Evolutionary conservation across 139 green algal species (phyloP), one percentile per base, ranked within the genome.

Genomic region (Coelastrella sp.): DNA sequence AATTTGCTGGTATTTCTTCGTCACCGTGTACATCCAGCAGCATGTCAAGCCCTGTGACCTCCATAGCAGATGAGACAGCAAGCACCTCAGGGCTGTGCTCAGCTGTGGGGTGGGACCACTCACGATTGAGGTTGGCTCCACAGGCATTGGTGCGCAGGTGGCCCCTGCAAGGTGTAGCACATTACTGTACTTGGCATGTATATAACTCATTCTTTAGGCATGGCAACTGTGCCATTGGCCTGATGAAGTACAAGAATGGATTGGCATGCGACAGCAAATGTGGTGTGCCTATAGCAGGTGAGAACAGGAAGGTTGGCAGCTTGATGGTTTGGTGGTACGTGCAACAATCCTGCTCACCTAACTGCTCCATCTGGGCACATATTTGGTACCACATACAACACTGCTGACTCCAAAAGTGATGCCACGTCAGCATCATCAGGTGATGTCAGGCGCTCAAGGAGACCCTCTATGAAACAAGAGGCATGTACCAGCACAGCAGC

Each of bases 111-210:
- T 91, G 76, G 10, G 72, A 84, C 94, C 96, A 98, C 74, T 94
- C 94, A 1, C 96, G 87, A 88, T 98, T 98, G 59, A 98, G 93
- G 93, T 98, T 98, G 68, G 92, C 93, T 24, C 96, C 96, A 0
- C 91, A 93, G 4, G 96, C 96, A 79, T 98, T 98, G 84, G 94
- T 97, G 81, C 96, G 93, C 90, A 98, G 87, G 91, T 98, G 95
- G 14, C 96, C 96, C 10, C 94, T 91, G 78, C 78, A 25, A 91
- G 3, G 8, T 8, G 24, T 24, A 76, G 8, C 35, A 49, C 35
- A 49, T n/a, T n/a, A n/a, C n/a, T n/a, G n/a, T 49, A 49, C 3
- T 49, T 3, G 35, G 35, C 3, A 3, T 49, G 35, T 49, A 49
- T 49, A 49, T 49, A 49, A 49, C 35, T 49, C 35, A 49, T 5